Conservation (phyloP, 2,329 filamentous ascomycete species). For the Xylaria sp. region DNA sequence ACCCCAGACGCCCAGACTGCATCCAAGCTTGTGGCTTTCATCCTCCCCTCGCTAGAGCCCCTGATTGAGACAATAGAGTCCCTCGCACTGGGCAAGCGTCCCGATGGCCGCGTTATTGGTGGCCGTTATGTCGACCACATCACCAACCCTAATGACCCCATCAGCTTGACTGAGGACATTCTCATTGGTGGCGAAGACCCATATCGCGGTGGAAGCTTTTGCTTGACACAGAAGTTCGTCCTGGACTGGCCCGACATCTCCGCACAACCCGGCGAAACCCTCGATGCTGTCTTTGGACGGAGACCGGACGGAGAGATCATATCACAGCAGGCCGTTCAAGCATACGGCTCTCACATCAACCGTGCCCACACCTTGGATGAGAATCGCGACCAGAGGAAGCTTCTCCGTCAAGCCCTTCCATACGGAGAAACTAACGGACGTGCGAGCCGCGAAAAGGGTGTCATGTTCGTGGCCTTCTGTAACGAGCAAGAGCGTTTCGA, state of each 20-base stretch:
- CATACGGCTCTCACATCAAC: constrained; percentile 10
- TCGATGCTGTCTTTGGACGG: constrained; percentile 15
- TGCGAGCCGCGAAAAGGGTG: constrained; percentile 14
- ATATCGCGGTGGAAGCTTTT: constrained; percentile 10
- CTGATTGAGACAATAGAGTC: constrained; percentile 3
- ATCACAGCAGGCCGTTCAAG: constrained; percentile 10
- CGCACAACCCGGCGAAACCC: constrained; percentile 11
- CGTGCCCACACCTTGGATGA: constrained; percentile 14
- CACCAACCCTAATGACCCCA: constrained; percentile 18
- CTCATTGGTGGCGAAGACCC: constrained; percentile 1
- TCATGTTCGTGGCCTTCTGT: constrained; percentile 17
- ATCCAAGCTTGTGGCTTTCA: constrained; percentile 2
- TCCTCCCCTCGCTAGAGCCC: constrained; percentile 3
- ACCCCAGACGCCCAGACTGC: background rate
- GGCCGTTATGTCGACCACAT: constrained; percentile 18
- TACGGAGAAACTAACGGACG: constrained; percentile 8
- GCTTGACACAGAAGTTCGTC: constrained; percentile 14
- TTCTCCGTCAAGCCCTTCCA: constrained; percentile 15
- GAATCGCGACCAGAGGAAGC: constrained; percentile 16
- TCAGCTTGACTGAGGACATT: constrained; percentile 17
- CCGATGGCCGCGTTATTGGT: constrained; percentile 15
- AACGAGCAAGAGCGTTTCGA: constrained; percentile 16
- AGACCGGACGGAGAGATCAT: constrained; percentile 15
- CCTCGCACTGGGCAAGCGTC: constrained; percentile 12
- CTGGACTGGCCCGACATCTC: constrained; percentile 16